Percentiles rank a stretch among this genome's conserved stretches.
Conservation (phyloP, 148 eudicot genomes). For the Camellia lanceoleosa region DNA sequence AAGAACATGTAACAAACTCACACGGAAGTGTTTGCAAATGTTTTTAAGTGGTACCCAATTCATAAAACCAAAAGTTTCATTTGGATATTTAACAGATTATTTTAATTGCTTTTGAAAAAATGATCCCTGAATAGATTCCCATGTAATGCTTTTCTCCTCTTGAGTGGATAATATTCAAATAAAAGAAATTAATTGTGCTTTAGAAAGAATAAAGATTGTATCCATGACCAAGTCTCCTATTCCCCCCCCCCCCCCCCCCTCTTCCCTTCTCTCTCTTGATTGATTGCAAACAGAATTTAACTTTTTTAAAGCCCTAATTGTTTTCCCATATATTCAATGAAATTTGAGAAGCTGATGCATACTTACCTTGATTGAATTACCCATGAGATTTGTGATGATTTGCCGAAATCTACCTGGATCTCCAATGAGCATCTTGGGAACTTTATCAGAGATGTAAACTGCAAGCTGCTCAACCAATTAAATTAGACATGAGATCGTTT, state of each 20-base stretch:
- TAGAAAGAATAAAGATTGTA: constrained; percentile 1
- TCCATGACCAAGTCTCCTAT: background rate
- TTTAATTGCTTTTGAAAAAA: background rate
- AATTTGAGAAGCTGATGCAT: background rate
- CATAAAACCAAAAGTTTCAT: background rate
- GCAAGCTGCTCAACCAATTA: constrained; percentile 54
- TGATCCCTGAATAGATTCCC: background rate
- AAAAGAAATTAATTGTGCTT: background rate
- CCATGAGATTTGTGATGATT: constrained; percentile 88
- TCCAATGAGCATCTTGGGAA: constrained; percentile 74
- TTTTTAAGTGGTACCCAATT: background rate
- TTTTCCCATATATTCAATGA: background rate
- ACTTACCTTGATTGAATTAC: constrained; percentile 94
- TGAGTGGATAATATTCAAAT: background rate
- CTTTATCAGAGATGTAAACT: constrained; percentile 70
- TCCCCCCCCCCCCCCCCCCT: too few relatives aligned
- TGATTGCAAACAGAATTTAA: background rate
- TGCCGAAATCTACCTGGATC: constrained; percentile 98
- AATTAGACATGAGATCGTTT: background rate
- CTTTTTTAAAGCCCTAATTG: background rate
- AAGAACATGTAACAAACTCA: background rate
- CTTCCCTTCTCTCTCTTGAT: background rate
- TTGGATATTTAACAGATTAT: background rate
- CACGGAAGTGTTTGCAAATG: background rate
- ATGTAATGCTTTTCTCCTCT: background rate